Percentiles rank a stretch among this genome's conserved stretches.
Conservation (phyloP, 1,284 basidiomycete genomes). For the Thelephora terrestris region DNA sequence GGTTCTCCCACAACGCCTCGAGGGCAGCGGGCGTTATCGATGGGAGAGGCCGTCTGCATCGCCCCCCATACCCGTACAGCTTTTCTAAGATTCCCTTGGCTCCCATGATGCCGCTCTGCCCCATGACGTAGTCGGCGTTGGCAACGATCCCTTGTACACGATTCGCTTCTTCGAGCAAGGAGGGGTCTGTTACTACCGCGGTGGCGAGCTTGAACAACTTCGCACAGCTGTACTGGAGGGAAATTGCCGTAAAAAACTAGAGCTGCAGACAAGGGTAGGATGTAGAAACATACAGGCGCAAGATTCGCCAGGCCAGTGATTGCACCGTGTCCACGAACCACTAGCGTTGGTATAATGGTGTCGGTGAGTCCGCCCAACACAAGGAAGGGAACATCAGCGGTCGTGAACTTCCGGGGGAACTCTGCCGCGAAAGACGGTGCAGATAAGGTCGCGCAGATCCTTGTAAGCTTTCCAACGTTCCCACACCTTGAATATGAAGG, state of each 20-base stretch:
- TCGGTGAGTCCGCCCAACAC: conserved; percentile 74
- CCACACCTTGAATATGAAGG: conserved; percentile 48
- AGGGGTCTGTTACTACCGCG: conserved; percentile 39
- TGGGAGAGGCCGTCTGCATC: conserved; percentile 65
- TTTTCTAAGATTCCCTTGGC: conserved; percentile 74
- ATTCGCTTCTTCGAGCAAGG: conserved; percentile 62
- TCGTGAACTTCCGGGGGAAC: conserved; percentile 53
- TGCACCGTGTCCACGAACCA: conserved; percentile 64
- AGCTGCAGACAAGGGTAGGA: conserved; percentile 5
- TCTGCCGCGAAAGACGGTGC: conserved; percentile 39
- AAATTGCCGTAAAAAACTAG: conserved; percentile 6
- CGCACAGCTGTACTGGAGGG: conserved; percentile 41
- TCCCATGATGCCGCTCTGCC: conserved; percentile 70
- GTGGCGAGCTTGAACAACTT: conserved; percentile 57
- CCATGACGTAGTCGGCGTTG: conserved; percentile 71
- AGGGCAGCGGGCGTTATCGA: conserved; percentile 47
- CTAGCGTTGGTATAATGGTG: conserved; percentile 65
- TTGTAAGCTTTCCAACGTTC: conserved; percentile 79
- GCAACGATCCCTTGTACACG: conserved; percentile 72
- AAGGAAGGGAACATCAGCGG: conserved; percentile 33
- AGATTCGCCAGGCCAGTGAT: conserved; percentile 78
- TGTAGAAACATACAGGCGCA: conserved; percentile 49
- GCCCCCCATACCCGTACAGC: conserved; percentile 69
- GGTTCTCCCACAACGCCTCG: conserved; percentile 56
- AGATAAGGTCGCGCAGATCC: conserved; percentile 63